Percentiles rank a stretch among this genome's conserved stretches.
Conservation (phyloP, 2,329 filamentous ascomycete genomes). For the Fusarium compactum region DNA sequence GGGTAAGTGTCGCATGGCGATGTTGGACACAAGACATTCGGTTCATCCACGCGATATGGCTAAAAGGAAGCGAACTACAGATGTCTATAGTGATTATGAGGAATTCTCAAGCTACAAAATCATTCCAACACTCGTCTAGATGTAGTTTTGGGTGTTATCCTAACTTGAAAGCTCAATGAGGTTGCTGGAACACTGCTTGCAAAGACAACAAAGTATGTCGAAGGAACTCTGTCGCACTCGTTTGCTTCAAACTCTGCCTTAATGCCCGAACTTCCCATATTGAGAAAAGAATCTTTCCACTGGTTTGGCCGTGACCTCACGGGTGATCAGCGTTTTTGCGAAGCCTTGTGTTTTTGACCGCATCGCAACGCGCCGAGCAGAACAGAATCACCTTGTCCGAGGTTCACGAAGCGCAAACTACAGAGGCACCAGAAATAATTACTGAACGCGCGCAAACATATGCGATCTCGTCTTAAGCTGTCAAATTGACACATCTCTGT, state of each 20-base stretch:
- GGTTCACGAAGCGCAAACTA: background rate
- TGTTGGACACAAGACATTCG: background rate
- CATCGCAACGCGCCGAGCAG: background rate
- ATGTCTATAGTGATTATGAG: background rate
- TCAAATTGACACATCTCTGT: background rate
- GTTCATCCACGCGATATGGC: background rate
- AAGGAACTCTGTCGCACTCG: background rate
- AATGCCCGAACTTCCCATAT: too few species aligned
- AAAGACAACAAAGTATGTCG: accelerated
- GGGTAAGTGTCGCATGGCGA: slow-evolving; percentile 3
- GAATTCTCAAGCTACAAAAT: background rate
- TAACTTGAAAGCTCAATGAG: accelerated
- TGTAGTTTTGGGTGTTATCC: too few species aligned
- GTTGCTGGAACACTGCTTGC: accelerated
- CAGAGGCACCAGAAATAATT: background rate
- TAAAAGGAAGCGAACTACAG: background rate
- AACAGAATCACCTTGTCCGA: background rate
- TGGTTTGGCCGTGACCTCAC: too few species aligned
- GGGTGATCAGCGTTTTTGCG: too few species aligned
- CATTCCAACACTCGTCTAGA: accelerated
- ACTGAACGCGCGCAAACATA: background rate
- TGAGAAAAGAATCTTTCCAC: too few species aligned
- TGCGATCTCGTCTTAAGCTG: background rate
- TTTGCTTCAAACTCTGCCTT: too few species aligned
- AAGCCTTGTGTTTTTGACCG: too few species aligned